Percentiles rank a stretch among this genome's conserved stretches.
These are phyloP conservation scores for Epichloe baconii DNA, from an alignment of 2,329 filamentous ascomycete species.

Conservation along the genomic window DNA sequence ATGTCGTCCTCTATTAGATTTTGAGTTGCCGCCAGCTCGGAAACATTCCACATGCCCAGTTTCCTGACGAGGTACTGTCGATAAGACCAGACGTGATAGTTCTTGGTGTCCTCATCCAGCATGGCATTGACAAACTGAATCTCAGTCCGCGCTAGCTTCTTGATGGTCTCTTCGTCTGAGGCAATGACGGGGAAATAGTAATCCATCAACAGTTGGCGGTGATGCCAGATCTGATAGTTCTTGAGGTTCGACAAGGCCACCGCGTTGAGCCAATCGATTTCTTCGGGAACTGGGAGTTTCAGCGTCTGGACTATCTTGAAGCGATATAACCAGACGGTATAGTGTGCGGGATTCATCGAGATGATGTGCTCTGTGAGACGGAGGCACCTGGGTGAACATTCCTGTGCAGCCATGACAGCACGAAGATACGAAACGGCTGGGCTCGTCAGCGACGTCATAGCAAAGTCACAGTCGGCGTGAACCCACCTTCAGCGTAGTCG, in stretches of 20 bases:
- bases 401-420: conserved; percentile 80
- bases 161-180: conserved; percentile 40
- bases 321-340: conserved; percentile 96
- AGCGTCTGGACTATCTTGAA: conserved; percentile 63
- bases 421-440: conserved; percentile 81
- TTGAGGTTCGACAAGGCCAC: conserved; percentile 77
- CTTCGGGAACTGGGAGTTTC: conserved; percentile 49
- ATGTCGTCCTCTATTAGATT: conserved; percentile 65
- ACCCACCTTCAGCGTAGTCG: conserved; percentile 67
- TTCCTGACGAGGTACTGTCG: conserved; percentile 57
- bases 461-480: background rate
- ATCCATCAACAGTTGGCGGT: conserved; percentile 53
- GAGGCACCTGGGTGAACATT: conserved; percentile 67
- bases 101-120: conserved; percentile 79
- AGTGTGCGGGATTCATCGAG: conserved; percentile 86
- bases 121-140: conserved; percentile 65
- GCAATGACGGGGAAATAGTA: conserved; percentile 46
- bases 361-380: conserved; percentile 83
- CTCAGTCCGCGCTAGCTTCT: conserved; percentile 52
- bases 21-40: conserved; percentile 60
- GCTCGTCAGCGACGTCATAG: conserved; percentile 1
- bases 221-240: conserved; percentile 97
- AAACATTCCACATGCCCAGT: conserved; percentile 56
- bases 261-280: conserved; percentile 76
- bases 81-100: conserved; percentile 98